phyloP scores from a whole-genome alignment of 2,329 filamentous ascomycete species.

The Macroventuria anomochaeta region DNA sequence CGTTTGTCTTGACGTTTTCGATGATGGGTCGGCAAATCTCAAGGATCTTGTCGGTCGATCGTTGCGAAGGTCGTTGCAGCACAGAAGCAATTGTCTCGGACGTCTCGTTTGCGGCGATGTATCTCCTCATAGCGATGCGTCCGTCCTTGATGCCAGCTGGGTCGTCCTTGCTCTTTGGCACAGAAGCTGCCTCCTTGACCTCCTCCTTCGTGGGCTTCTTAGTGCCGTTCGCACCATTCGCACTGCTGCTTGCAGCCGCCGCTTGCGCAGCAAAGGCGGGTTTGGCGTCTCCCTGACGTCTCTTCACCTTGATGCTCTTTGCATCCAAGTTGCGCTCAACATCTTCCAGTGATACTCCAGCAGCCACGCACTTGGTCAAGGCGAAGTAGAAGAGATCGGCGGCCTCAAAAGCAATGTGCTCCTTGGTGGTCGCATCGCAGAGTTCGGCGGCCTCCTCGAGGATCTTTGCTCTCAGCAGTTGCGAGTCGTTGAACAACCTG shows the following conservation, averaged over 20 bases:
- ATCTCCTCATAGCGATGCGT: conserved; percentile 82
- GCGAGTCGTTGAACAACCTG: conserved; percentile 87
- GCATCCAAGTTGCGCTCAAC: conserved; percentile 91
- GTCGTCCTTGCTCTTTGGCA: conserved; percentile 61
- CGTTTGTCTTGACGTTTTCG: conserved; percentile 79
- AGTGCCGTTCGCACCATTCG: conserved; percentile 25
- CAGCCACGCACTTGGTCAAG: conserved; percentile 83
- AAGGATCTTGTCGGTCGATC: conserved; percentile 92
- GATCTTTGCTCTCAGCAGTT: conserved; percentile 91
- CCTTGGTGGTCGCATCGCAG: conserved; percentile 80
- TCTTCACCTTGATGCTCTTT: conserved; percentile 94
- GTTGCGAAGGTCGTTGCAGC: conserved; percentile 88
- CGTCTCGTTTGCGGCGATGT: conserved; percentile 70
- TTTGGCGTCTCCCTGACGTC: conserved; percentile 92
- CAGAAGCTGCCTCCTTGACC: conserved; percentile 60
- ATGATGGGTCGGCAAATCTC: conserved; percentile 91
- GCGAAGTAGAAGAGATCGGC: conserved; percentile 97
- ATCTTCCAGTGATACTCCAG: conserved; percentile 84
- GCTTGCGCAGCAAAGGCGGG: conserved; percentile 88
- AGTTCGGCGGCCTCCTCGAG: conserved; percentile 98
- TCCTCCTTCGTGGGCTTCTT: conserved; percentile 46
- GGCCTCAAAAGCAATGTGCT: conserved; percentile 91
- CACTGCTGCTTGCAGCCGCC: conserved; percentile 21
- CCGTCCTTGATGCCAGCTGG: conserved; percentile 57
- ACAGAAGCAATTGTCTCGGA: conserved; percentile 72